Evolutionary conservation across 495 filamentous ascomycete species (phyloP), one percentile per base, ranked within the genome.

Genomic region (Arthonia radiata): DNA sequence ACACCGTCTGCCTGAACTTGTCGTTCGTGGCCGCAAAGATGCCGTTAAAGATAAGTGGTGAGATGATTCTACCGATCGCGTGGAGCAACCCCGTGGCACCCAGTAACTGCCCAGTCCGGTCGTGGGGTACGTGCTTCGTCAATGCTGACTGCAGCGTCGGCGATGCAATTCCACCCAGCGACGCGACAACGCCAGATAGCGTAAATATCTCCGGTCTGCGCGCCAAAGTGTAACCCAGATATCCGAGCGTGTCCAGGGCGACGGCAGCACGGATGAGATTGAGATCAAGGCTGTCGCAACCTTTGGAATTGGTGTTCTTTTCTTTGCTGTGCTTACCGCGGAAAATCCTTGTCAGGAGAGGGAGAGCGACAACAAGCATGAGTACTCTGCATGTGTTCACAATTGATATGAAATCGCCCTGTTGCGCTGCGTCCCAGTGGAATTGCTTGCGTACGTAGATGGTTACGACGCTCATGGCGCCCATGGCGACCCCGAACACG

Each of bases 61-160:
- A 67, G 9, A 90, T 41, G 5, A 97, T 62, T 18, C 80, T 58
- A 3, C 76, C 71, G 12, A 86, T 42, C 0, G 77, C 73, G 52
- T 93, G 86, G 32, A 97, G 45, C 26, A 94, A 46, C 0, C 89
- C 86, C 11, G 60, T 71, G 1, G 80, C 86, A 6, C 86, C 86
- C 2, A 97, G 59, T 27, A 97, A 49, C 41, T 81, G 69, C 0
- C 86, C 86, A 1, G 77, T 70, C 16, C 61, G 59, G 35, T 83
- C 72, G 5, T 62, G 57, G 3, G 82, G 77, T 0, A 93, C 70
- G 42, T 93, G 86, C 41, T 93, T 93, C 28, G 78, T 93, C 11
- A 93, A 48, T 0, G 75, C 58, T 0, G 71, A 66, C 37, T 89
- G 76, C 26, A 92, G 47, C 0, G 73, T 83, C 3, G 86, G 82